Evolutionary conservation across 352 stramenopile species (phyloP), one percentile per base, ranked within the genome.

Genomic region (Phytopythium kandeliae): DNA sequence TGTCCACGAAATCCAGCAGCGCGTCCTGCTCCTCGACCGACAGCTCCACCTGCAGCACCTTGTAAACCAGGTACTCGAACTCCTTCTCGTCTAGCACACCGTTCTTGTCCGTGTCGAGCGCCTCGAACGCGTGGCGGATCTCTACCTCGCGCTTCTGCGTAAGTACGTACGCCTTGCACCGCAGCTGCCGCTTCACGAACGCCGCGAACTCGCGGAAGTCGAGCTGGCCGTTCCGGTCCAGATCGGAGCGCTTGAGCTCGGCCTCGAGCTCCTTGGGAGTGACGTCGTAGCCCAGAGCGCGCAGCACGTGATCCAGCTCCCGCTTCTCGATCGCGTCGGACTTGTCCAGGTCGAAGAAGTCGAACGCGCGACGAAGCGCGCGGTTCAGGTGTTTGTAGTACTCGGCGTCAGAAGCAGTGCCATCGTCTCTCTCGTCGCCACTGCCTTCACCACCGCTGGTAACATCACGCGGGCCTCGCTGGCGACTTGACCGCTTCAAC

Each of bases 281-380:
- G 25, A 90, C 79, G 36, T 92, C 78, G 50, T 92, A 69, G 1
- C 76, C 81, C 11, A 92, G 53, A 1, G 78, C 81, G 24, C 75
- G 70, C 4, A 92, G 55, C 2, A 92, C 74, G 31, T 86, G 74
- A 11, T 58, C 67, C 17, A 92, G 56, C 44, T 90, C 79, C 13
- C 66, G 63, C 43, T 86, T 86, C 34, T 87, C 78, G 17, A 92
- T 92, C 1, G 71, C 78, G 16, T 71, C 70, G 17, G 66, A 90
- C 24, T 78, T 72, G 33, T 92, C 74, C 6, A 84, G 51, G 40
- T 92, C 81, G 44, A 88, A 92, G 35, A 90, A 90, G 36, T 90
- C 78, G 42, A 90, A 92, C 15, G 74, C 81, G 45, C 72, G 68
- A 4, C 71, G 71, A 15, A 89, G 55, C 2, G 78, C 75, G 19